Conservation (phyloP, 2,329 filamentous ascomycete genomes). For the Phialocephala subalpina region DNA sequence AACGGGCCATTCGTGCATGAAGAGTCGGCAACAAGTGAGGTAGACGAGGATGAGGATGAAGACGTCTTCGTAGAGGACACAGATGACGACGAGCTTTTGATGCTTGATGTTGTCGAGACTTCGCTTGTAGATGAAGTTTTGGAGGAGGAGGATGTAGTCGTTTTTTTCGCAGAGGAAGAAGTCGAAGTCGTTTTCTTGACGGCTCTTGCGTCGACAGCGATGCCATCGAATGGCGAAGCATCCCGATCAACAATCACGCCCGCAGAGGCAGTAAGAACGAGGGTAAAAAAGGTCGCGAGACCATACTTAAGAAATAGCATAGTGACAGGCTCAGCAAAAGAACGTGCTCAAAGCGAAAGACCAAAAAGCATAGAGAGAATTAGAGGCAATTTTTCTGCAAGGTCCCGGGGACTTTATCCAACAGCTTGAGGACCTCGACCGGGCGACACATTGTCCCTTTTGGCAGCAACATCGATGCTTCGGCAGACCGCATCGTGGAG, state of each 20-base stretch:
- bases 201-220: background rate
- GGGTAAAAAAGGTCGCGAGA: background rate
- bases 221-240: background rate
- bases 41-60: background rate
- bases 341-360: background rate
- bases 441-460: background rate
- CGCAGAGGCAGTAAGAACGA: background rate
- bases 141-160: background rate
- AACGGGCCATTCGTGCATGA: slow-evolving; percentile 21
- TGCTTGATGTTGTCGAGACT: background rate
- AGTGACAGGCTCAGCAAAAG: background rate
- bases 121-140: background rate
- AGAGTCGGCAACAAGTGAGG: background rate
- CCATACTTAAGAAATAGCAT: background rate
- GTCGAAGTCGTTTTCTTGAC: background rate
- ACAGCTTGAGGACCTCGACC: background rate
- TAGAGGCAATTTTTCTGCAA: background rate
- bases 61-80: background rate
- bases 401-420: background rate
- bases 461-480: background rate
- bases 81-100: background rate
- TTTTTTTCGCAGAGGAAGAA: background rate
- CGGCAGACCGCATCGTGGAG: too few relatives aligned
- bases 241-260: background rate
- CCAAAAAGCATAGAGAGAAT: background rate